Evolutionary conservation across 345 rosid genomes (phyloP), one percentile per base, ranked within the genome.

Genomic region (Pugionium cornutum): DNA sequence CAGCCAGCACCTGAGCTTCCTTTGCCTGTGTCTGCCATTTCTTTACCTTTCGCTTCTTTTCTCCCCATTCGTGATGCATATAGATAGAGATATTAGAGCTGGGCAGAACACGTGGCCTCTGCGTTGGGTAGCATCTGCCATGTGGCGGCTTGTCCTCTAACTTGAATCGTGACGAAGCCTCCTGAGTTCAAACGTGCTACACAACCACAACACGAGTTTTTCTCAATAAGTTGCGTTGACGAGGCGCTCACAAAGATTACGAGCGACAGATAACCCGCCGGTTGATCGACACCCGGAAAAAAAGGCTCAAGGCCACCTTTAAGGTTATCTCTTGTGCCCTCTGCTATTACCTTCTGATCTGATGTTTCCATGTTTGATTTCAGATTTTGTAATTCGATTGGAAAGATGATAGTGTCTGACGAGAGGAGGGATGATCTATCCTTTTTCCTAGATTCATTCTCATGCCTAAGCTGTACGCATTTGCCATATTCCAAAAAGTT

Each of bases 301-400:
- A 79, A 74, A 77, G 99, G 75, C 90, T 94, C 11, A 90, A 85
- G 77, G 97, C 99, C 25, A 83, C 96, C 6, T 94, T 89, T 77
- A 94, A 94, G 96, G 99, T 87, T 42, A 58, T 62, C 49, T 8
- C 36, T 9, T 62, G 33, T 41, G 27, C 29, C 44, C 34, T 66
- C 42, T 18, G 46, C 33, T 5, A 34, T 39, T 0, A 3, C 41
- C 4, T n/a, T 64, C 27, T 62, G n/a, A 35, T 37, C 11, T 10
- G 7, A 4, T 25, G 4, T 9, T 43, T 54, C 9, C 37, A 31
- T 53, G 31, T 31, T 35, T 18, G 41, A 31, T 65, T 7, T 30
- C 36, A 28, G 31, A 8, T 11, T 33, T 34, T 4, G 7, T n/a
- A n/a, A n/a, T n/a, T n/a, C n/a, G n/a, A n/a, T n/a, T n/a, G n/a